phyloP scores from a whole-genome alignment of 208 protist genomes.

The Willaertia magna region DNA sequence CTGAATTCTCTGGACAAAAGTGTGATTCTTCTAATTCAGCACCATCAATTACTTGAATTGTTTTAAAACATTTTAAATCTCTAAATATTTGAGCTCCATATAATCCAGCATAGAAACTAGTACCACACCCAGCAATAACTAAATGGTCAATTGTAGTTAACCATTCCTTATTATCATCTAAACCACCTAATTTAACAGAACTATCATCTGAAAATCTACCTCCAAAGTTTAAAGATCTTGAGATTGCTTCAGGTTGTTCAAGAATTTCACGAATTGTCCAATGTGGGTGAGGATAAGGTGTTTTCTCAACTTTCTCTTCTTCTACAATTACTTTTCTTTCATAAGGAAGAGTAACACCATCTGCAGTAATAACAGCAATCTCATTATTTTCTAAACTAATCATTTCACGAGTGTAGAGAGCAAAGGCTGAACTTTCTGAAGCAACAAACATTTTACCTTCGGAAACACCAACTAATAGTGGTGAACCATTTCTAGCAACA shows the following conservation, averaged over 20 bases:
- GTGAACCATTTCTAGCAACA: slow-evolving; percentile 64
- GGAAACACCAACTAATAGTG: slow-evolving; percentile 74
- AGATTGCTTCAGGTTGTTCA: background rate
- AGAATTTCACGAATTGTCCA: slow-evolving; percentile 11
- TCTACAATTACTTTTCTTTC: background rate
- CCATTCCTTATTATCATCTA: background rate
- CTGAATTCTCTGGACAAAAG: background rate
- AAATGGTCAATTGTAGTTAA: background rate
- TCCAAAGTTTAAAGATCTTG: slow-evolving; percentile 6
- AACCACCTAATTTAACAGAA: background rate
- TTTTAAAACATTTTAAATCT: slow-evolving; percentile 2
- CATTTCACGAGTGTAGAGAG: slow-evolving; percentile 70
- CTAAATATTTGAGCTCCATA: background rate
- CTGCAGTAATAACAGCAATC: slow-evolving; percentile 17
- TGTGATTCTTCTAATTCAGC: background rate
- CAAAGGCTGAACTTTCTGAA: slow-evolving; percentile 80
- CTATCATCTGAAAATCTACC: background rate
- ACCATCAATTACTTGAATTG: slow-evolving; percentile 5
- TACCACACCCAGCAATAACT: slow-evolving; percentile 10
- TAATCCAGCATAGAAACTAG: background rate
- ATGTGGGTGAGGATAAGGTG: slow-evolving; percentile 2
- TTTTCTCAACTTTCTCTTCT: background rate
- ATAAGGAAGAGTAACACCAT: background rate
- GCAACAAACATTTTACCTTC: slow-evolving; percentile 70
- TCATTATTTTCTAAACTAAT: slow-evolving; percentile 87